A percentile compares a stretch with the other conserved stretches of the same genome.
Conservation (phyloP, 2,329 filamentous ascomycete genomes). For the Pseudogymnoascus sp. region DNA sequence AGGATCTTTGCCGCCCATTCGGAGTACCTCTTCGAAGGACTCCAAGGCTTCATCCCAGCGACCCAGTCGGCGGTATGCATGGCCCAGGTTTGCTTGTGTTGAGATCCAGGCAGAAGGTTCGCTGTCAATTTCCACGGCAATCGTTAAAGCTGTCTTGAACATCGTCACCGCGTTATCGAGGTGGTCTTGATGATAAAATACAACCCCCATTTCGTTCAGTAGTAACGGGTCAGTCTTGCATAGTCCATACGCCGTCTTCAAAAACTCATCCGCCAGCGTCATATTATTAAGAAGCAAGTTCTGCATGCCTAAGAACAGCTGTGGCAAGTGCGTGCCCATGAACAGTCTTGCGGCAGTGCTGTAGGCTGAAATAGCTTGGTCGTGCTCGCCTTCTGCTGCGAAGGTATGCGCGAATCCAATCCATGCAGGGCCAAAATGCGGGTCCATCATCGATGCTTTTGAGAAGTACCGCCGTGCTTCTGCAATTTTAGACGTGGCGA, state of each 20-base stretch:
- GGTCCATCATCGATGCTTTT: slow-evolving; percentile 95
- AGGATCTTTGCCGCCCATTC: slow-evolving; percentile 73
- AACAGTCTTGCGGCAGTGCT: slow-evolving; percentile 91
- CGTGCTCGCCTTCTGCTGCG: slow-evolving; percentile 93
- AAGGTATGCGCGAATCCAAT: slow-evolving; percentile 99
- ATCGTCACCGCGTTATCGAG: slow-evolving; percentile 68
- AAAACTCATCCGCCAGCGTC: slow-evolving; percentile 86
- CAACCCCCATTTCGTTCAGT: slow-evolving; percentile 91
- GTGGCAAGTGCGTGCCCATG: slow-evolving; percentile 92
- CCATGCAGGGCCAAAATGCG: slow-evolving; percentile 95
- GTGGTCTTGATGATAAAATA: slow-evolving; percentile 87
- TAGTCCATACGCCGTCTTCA: slow-evolving; percentile 78
- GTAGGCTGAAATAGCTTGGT: slow-evolving; percentile 96
- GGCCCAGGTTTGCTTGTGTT: slow-evolving; percentile 81
- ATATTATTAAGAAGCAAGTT: slow-evolving; percentile 95
- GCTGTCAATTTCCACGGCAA: slow-evolving; percentile 75
- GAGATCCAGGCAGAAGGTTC: slow-evolving; percentile 78
- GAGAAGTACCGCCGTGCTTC: slow-evolving; percentile 95
- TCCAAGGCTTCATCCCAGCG: slow-evolving; percentile 65
- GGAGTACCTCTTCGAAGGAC: slow-evolving; percentile 81
- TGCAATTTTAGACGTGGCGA: slow-evolving; percentile 79
- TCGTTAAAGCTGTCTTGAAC: slow-evolving; percentile 69
- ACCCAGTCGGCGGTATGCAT: slow-evolving; percentile 71
- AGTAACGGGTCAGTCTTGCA: slow-evolving; percentile 83
- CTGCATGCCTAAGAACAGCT: slow-evolving; percentile 96